Percentiles rank a stretch among this genome's conserved stretches.
phyloP scores from a whole-genome alignment of 2,329 filamentous ascomycete species.

The Ceratocystis destructans region DNA sequence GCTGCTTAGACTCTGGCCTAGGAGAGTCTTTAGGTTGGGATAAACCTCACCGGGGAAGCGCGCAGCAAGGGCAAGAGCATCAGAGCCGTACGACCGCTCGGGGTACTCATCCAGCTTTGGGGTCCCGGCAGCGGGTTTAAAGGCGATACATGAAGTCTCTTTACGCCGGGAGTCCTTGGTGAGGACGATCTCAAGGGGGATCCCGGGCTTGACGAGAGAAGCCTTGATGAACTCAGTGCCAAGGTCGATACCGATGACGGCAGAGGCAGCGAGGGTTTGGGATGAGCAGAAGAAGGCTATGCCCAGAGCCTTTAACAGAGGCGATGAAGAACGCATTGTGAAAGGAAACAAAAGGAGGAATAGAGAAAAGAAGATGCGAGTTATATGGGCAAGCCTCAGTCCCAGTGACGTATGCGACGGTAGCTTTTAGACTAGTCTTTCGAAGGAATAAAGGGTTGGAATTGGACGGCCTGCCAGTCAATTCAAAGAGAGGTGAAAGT shows the following conservation, averaged over 20 bases:
- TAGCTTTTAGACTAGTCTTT: constrained; percentile 7
- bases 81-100: constrained; percentile 81
- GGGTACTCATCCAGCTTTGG: constrained; percentile 58
- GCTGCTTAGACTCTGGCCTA: constrained; percentile 56
- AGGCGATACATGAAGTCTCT: constrained; percentile 78
- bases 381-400: neutral
- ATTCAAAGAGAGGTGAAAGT: neutral
- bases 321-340: constrained; percentile 19
- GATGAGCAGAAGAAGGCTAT: constrained; percentile 30
- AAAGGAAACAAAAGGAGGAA: constrained; percentile 29
- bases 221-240: constrained; percentile 97
- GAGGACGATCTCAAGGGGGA: constrained; percentile 92
- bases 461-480: constrained; percentile 7
- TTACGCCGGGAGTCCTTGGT: constrained; percentile 97
- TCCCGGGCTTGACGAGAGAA: constrained; percentile 86
- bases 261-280: constrained; percentile 44
- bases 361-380: constrained; percentile 19
- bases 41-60: constrained; percentile 90
- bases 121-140: constrained; percentile 66
- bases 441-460: neutral
- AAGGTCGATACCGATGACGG: constrained; percentile 83
- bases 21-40: constrained; percentile 77
- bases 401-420: constrained; percentile 11
- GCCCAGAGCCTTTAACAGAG: constrained; percentile 22
- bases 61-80: constrained; percentile 74